These are phyloP conservation scores for Artemisia annua DNA, from an alignment of 129 eudicot species.

Conservation along the genomic window DNA sequence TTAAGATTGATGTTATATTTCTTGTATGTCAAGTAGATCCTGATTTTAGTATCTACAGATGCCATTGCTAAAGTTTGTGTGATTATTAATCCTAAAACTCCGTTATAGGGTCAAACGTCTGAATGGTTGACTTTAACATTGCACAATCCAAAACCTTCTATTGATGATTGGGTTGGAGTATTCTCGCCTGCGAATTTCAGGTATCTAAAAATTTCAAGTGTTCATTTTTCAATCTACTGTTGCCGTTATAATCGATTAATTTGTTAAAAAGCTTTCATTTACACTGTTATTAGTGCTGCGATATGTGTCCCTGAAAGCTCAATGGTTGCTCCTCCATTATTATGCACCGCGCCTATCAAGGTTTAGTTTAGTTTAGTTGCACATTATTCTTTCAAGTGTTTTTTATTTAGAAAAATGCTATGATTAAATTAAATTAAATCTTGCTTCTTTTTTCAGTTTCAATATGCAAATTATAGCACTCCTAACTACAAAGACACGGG, in stretches of 20 bases:
- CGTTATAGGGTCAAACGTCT: conserved; percentile 51
- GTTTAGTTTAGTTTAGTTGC: conserved; percentile 31
- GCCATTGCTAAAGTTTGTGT: background rate
- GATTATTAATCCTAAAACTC: conserved; percentile 9
- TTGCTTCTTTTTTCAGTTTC: conserved; percentile 48
- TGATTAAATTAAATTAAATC: background rate
- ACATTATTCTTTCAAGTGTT: conserved; percentile 2
- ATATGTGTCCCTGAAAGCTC: conserved; percentile 60
- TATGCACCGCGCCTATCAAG: conserved; percentile 94
- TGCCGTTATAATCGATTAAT: background rate
- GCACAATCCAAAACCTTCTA: conserved; percentile 54
- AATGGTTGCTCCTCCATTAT: conserved; percentile 59
- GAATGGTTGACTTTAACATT: conserved; percentile 75
- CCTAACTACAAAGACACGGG: conserved; percentile 67
- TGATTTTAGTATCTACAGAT: background rate
- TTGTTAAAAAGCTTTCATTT: background rate
- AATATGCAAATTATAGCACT: conserved; percentile 77
- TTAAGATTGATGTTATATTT: background rate
- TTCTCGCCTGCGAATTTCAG: conserved; percentile 94
- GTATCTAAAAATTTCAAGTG: conserved; percentile 19
- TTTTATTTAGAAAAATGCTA: background rate
- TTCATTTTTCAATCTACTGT: background rate
- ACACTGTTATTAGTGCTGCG: conserved; percentile 52
- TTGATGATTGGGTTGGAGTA: conserved; percentile 90
- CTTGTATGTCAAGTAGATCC: background rate